A percentile compares a stretch with the other conserved stretches of the same genome.
phyloP scores from a whole-genome alignment of 495 filamentous ascomycete species.

The Xylaria cubensis region DNA sequence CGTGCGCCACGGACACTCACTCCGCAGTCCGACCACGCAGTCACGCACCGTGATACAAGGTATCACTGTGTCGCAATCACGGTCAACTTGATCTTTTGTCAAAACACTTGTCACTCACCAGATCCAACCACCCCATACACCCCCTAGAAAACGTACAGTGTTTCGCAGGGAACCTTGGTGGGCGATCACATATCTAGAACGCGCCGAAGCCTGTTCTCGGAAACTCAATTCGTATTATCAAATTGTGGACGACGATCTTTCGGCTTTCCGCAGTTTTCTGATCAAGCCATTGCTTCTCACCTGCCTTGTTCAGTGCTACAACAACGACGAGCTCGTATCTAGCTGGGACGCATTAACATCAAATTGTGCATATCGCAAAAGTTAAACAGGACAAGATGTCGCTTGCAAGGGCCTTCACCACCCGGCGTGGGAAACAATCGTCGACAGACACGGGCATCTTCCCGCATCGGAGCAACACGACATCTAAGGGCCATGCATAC shows the following conservation, averaged over 20 bases:
- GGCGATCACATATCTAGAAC: not conserved
- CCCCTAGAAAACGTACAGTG: not conserved
- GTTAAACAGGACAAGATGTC: constrained; percentile 50
- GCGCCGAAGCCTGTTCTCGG: not conserved
- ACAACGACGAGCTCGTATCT: not conserved
- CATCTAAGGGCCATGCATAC: constrained; percentile 41
- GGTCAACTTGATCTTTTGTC: constrained; percentile 11
- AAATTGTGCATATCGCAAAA: not conserved
- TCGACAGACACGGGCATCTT: constrained; percentile 45
- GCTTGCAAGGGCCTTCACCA: constrained; percentile 73
- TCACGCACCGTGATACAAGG: constrained; percentile 17
- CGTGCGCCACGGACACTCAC: constrained; percentile 19
- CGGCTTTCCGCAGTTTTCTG: not conserved
- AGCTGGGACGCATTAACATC: not conserved
- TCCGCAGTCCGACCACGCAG: not conserved
- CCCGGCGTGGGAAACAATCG: constrained; percentile 53
- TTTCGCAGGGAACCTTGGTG: not conserved
- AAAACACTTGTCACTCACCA: constrained; percentile 2
- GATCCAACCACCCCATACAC: not conserved
- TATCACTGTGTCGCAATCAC: constrained; percentile 7
- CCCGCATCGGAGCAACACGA: constrained; percentile 56
- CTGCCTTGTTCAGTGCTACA: not conserved
- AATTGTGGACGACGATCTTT: not conserved
- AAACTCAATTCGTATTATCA: constrained; percentile 8
- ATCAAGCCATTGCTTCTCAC: not conserved